Percentiles rank a stretch among this genome's conserved stretches.
Evolutionary conservation across 345 rosid genomes (phyloP).

Genomic region (Linum lewisii): DNA sequence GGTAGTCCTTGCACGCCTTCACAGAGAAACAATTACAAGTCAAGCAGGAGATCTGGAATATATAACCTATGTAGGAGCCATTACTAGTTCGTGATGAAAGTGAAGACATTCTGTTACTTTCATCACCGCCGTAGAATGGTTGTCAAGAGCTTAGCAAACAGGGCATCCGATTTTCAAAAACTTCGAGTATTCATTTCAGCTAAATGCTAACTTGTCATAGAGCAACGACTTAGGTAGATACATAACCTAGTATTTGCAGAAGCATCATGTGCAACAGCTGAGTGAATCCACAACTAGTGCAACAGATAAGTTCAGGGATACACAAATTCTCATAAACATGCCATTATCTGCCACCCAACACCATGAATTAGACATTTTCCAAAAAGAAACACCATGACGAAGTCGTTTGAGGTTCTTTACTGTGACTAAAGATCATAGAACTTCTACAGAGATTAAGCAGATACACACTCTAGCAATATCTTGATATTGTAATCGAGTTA

Average conservation of each 20-base stretch:
- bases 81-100: background rate
- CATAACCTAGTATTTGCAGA: too few relatives aligned
- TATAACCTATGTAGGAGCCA: background rate
- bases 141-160: too few relatives aligned
- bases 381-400: too few relatives aligned
- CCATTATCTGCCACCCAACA: background rate
- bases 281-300: background rate
- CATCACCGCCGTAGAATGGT: background rate
- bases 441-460: background rate
- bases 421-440: background rate
- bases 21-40: background rate
- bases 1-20: slow-evolving; percentile 63
- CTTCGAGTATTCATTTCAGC: background rate
- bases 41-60: background rate
- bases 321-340: background rate
- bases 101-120: background rate
- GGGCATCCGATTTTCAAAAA: too few relatives aligned
- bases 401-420: background rate
- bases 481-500: background rate
- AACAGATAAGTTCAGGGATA: background rate
- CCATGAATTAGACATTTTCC: background rate
- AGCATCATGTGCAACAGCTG: background rate
- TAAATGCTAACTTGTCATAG: background rate
- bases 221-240: too few relatives aligned
- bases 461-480: background rate